phyloP scores from a whole-genome alignment of 176 grass and related monocot genomes.

The Guadua angustifolia region DNA sequence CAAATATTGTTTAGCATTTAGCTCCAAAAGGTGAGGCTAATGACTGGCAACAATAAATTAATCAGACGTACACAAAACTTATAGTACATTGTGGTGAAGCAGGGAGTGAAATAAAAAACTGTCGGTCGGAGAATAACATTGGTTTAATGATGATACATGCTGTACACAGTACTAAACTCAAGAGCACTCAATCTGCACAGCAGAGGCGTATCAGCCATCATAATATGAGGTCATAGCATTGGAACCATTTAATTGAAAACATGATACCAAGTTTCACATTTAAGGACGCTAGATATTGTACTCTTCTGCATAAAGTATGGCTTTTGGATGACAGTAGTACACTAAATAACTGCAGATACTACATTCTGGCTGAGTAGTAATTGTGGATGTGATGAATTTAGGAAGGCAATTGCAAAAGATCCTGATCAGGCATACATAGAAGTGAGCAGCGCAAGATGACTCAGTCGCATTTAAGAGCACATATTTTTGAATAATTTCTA shows the following conservation, averaged over 20 bases:
- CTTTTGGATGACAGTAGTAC: constrained; percentile 21
- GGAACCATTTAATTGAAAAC: no score
- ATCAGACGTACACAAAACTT: background rate
- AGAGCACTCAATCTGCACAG: constrained; percentile 16
- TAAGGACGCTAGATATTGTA: background rate
- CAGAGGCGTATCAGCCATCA: constrained; percentile 27
- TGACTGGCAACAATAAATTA: background rate
- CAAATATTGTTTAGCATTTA: constrained; percentile 24
- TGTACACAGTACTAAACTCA: no score
- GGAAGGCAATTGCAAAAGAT: constrained; percentile 31
- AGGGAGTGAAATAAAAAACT: background rate
- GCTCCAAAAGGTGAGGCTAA: constrained; percentile 24
- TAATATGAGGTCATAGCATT: constrained; percentile 24
- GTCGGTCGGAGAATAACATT: background rate
- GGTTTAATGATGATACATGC: constrained; percentile 22
- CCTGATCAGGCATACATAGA: constrained; percentile 24
- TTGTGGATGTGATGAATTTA: constrained; percentile 11
- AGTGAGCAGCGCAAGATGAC: constrained; percentile 13
- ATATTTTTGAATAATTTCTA: constrained; percentile 28
- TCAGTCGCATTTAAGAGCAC: background rate
- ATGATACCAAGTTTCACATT: constrained; percentile 23
- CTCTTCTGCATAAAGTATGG: constrained; percentile 15
- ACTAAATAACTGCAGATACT: background rate
- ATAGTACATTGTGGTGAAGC: background rate
- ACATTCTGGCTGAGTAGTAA: background rate